Evolutionary conservation across 148 eudicot genomes (phyloP), one percentile per base, ranked within the genome.

Genomic region (Suaeda aralocaspica): DNA sequence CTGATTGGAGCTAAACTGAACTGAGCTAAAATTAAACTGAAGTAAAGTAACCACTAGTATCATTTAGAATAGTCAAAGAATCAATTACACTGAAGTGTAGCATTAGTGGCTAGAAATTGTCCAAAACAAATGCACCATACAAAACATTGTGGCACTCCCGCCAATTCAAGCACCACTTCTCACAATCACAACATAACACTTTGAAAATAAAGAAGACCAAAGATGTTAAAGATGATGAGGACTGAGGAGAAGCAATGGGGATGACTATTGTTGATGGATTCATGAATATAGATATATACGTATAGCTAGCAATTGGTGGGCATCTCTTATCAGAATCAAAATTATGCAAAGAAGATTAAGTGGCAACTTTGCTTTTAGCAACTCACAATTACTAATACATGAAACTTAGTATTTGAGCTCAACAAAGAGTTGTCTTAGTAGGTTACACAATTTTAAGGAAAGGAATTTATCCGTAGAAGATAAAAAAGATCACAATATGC

Each of bases 301-400:
- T 3, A 6, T 25, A 59, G 36, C 31, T 41, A 41, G 34, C 33
- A 41, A 69, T 0, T 60, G 53, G 25, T 42, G 69, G 50, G 50
- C 55, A 73, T 73, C 28, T 56, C 46, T 45, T 45, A 65, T 73
- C 64, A 42, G 55, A 55, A 73, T 63, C 53, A 56, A 72, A 41
- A 39, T 26, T 44, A 65, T 65, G 69, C 70, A 73, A 67, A 72
- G 25, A 49, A 9, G 33, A 65, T 66, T 64, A 0, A 34, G 19
- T 31, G 29, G 28, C 3, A 50, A 69, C n/a, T n/a, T 28, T 53
- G 6, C n/a, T n/a, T 41, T 25, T 34, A 14, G 50, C n/a, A 64
- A 44, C 55, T 25, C 69, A 70, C 73, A 55, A 58, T 58, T 59
- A 26, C 41, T 28, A 58, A 29, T 28, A 29, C 2, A 58, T 19